Base-by-base conservation (phyloP, 139 green algal genomes). In the Coelastrella sp. region DNA sequence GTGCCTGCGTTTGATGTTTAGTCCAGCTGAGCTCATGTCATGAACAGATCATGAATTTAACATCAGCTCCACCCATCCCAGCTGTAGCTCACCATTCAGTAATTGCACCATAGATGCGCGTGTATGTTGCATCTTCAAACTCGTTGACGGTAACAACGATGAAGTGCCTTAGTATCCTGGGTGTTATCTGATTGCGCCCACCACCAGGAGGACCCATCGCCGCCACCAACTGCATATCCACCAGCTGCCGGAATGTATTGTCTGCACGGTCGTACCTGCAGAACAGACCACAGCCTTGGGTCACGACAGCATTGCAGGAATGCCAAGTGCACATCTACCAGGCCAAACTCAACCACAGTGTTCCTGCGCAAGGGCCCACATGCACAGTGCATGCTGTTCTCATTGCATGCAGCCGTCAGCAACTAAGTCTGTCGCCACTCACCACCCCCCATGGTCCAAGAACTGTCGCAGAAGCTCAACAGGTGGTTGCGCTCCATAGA, bases 391-490 rank as follows among this genome's bases (percentile, higher is more conserved):
- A n/a, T n/a, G n/a, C n/a, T n/a, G n/a, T n/a, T n/a, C n/a, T n/a
- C n/a, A n/a, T 15, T 67, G n/a, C 23, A 30, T 67, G 59, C 21
- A 35, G 59, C 23, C 21, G 59, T 67, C 30, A 32, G 21, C 27
- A 67, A 67, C 27, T n/a, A 67, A 4, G 59, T 67, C 21, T 37
- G n/a, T n/a, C 9, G 25, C 25, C 27, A 32, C 81, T 73, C 38
- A 87, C 87, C 87, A 89, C 37, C 85, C 85, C 13, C 85, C 78
- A 48, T 89, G 85, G 78, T 89, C 93, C 59, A 96, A 90, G 81
- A 88, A 95, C 86, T 96, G 94, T 30, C 94, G 88, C 43, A 97
- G 84, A 77, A 97, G 89, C 90, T 97, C 94, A 43, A 97, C 91
- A 27, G 94, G 94, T 19, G 94, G 94, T 88, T 96, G 94, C 8